Evolutionary conservation across 306 rosid species (phyloP).

Genomic region (Gillenia trifoliata): DNA sequence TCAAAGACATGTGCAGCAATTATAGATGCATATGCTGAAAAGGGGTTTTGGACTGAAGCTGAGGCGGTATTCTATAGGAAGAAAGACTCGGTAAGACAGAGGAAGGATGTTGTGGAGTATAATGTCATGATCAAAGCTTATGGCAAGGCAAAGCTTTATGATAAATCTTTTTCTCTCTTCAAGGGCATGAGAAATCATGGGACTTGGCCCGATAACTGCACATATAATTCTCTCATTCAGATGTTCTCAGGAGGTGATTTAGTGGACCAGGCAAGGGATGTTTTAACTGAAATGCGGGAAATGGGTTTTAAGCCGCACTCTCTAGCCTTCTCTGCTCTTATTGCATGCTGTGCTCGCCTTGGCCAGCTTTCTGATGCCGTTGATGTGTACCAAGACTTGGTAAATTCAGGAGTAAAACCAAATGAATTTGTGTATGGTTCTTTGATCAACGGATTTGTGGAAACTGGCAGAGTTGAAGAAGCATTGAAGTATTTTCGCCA

Average conservation of each 20-base stretch:
- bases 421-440: conserved; percentile 79
- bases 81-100: conserved; percentile 38
- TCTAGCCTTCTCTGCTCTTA: conserved; percentile 70
- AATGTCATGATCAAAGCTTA: conserved; percentile 89
- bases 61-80: conserved; percentile 56
- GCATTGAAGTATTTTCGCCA: conserved; percentile 48
- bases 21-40: conserved; percentile 79
- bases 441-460: conserved; percentile 85
- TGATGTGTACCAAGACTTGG: conserved; percentile 50
- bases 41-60: conserved; percentile 72
- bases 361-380: conserved; percentile 71
- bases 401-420: conserved; percentile 49
- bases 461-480: conserved; percentile 63
- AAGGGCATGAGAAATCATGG: conserved; percentile 75
- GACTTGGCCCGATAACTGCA: conserved; percentile 66
- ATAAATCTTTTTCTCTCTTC: conserved; percentile 65
- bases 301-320: conserved; percentile 58
- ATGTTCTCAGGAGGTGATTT: conserved; percentile 78
- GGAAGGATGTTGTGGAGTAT: conserved; percentile 59
- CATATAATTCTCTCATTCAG: conserved; percentile 80
- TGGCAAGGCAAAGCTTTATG: conserved; percentile 67
- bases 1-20: conserved; percentile 55
- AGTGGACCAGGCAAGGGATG: conserved; percentile 60
- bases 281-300: conserved; percentile 64
- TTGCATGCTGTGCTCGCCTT: conserved; percentile 67